Base-by-base conservation (phyloP, 2,329 filamentous ascomycete genomes). In the Passalora sequoiae region DNA sequence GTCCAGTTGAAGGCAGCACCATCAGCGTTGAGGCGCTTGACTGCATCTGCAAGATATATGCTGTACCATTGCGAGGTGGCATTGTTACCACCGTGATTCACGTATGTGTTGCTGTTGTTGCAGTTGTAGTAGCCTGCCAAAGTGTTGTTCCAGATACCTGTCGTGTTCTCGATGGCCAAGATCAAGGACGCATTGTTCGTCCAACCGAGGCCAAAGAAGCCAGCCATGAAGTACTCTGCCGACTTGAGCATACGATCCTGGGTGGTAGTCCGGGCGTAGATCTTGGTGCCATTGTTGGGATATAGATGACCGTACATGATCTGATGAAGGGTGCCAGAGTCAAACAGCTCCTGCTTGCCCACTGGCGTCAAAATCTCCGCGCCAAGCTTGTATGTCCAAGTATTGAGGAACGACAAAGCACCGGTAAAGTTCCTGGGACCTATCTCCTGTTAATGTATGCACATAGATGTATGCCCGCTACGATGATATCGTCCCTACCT, bases 171-270 rank as follows among this genome's bases (percentile, higher is more conserved):
- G 29, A 87, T 84, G 8, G 84, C 80, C 10, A 84, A 71, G 55
- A 86, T 79, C 19, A 61, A 41, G 6, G 57, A 59, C n/a, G 56
- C 59, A 24, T 61, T 61, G n/a, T 48, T 73, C 1, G 79, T 74
- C 84, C 84, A 89, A 35, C 83, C 76, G 0, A 87, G 72, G 0
- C 84, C 84, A 58, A 89, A 89, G 68, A 89, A 89, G 0, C 85
- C 85, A 4, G 84, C 81, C 59, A 88, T 67, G 65, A 87, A 89
- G 63, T 89, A 84, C 63, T 89, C 84, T 3, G 84, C 84, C 28
- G 76, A 83, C 61, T 88, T 81, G 16, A 84, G 69, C 84, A 89
- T 89, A 17, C 85, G 78, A 59, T 86, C 80, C 60, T 89, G 83
- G 1, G 84, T 86, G 1, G 84, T 87, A 1, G 83, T 86, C 20